A percentile compares a stretch with the other conserved stretches of the same genome.
These are phyloP conservation scores for Phytophthora aleatoria DNA, from an alignment of 352 stramenopile species.

Conservation along the genomic window DNA sequence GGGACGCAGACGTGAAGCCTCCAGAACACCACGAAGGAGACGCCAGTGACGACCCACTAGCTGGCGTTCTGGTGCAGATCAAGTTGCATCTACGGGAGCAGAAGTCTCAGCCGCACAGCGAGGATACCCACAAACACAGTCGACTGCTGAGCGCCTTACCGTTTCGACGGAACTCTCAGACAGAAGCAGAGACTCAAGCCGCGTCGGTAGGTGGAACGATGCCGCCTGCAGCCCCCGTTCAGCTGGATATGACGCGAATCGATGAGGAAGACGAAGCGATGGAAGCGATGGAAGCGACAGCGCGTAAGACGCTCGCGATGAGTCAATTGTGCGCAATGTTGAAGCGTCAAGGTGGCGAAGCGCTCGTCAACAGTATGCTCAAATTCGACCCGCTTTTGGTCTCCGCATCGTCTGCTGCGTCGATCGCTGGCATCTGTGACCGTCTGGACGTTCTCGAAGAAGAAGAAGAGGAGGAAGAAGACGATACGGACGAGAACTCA, in stretches of 20 bases:
- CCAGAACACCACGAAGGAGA: slow-evolving; percentile 28
- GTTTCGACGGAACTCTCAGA: slow-evolving; percentile 9
- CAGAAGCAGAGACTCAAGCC: background rate
- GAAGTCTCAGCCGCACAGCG: background rate
- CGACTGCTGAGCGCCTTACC: slow-evolving; percentile 21
- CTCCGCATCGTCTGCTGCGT: slow-evolving; percentile 33
- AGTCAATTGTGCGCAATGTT: slow-evolving; percentile 58
- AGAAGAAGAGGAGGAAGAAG: slow-evolving; percentile 28
- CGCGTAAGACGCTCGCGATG: slow-evolving; percentile 28
- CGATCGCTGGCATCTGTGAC: slow-evolving; percentile 48
- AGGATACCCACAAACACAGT: slow-evolving; percentile 8
- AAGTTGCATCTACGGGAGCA: slow-evolving; percentile 52
- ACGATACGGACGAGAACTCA: slow-evolving; percentile 7
- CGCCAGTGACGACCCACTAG: slow-evolving; percentile 39
- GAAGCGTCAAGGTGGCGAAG: slow-evolving; percentile 40
- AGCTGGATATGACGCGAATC: background rate
- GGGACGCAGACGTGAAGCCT: slow-evolving; percentile 48
- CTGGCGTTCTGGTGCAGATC: slow-evolving; percentile 49
- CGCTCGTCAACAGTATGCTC: slow-evolving; percentile 61
- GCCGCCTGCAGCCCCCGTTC: slow-evolving; percentile 20
- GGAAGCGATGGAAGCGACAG: slow-evolving; percentile 6
- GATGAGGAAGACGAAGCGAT: slow-evolving; percentile 15
- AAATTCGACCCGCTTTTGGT: slow-evolving; percentile 61
- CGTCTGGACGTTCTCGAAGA: slow-evolving; percentile 32
- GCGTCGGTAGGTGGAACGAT: background rate